Evolutionary conservation across 176 grass and related monocot species (phyloP), one percentile per base, ranked within the genome.

Genomic region (Thinopyrum elongatum): DNA sequence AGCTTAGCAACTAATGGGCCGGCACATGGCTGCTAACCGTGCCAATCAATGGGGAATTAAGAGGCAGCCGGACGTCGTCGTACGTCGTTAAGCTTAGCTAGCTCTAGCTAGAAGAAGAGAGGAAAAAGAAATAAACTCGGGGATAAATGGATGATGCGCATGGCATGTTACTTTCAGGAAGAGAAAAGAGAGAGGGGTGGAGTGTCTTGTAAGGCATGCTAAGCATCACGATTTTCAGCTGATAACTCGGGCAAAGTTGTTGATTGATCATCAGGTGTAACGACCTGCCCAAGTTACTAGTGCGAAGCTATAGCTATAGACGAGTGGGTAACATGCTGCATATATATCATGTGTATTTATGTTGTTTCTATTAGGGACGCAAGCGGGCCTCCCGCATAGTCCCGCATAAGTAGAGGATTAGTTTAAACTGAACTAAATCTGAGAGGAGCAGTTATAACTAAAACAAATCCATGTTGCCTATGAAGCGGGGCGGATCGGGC

Each of bases 151-250:
- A 74, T 74, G 60, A 21, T 80, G 60, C 46, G 78, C 28, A 81
- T 17, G 61, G 65, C 49, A 68, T 44, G 70, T 69, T 58, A 13
- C 29, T 86, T 71, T 65, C 84, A 44, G 11, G 31, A 55, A 31
- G 14, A 77, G 13, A 14, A 57, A 81, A 34, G 16, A 2, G 7
- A 74, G 11, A 29, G 7, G 33, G 27, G 19, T 57, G 74, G 64
- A 79, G 80, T 90, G 89, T 12, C 80, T 90, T 90, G 80, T 42
- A 90, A 83, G 88, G 73, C 88, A 90, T 83, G 84, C 88, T 79
- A 63, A 74, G 74, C 65, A 83, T 83, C 65, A 72, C 17, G 10
- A 29, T 39, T 74, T 74, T 67, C 53, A 39, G 23, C 27, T 74
- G 41, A 72, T 71, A 77, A 80, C 64, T 53, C 51, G 71, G 64